These are phyloP conservation scores for Penicillium lividum DNA, from an alignment of 495 filamentous ascomycete species.

Conservation along the genomic window DNA sequence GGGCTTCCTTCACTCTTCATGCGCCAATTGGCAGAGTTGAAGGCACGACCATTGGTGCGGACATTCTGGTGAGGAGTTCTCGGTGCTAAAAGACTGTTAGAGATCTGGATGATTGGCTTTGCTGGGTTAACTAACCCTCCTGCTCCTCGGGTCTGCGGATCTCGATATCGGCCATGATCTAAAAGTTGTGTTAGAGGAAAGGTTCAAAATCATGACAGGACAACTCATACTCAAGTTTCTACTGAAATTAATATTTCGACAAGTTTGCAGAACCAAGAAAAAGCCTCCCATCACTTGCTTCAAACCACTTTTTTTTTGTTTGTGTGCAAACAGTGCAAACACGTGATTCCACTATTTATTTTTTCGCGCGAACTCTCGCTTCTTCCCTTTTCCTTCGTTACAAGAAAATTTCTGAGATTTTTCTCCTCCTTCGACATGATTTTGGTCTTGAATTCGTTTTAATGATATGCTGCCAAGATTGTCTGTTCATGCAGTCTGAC, in stretches of 20 bases:
- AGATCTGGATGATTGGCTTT: neutral
- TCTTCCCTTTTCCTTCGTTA: conserved; percentile 3
- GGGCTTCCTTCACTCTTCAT: conserved; percentile 41
- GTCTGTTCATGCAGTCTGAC: no score
- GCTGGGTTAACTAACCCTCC: conserved; percentile 29
- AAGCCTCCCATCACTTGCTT: neutral
- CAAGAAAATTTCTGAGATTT: neutral
- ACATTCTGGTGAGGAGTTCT: conserved; percentile 42
- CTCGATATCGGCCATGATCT: conserved; percentile 39
- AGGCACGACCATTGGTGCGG: conserved; percentile 45
- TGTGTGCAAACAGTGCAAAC: conserved; percentile 38
- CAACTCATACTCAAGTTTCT: neutral
- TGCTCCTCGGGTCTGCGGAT: conserved; percentile 37
- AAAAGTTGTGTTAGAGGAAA: neutral
- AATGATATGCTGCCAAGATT: neutral
- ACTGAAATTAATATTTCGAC: neutral
- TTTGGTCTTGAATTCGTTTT: neutral
- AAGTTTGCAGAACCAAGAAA: conserved; percentile 1
- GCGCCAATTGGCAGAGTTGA: conserved; percentile 51
- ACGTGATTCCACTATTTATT: conserved; percentile 19
- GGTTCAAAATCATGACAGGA: neutral
- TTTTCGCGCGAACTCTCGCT: conserved; percentile 13
- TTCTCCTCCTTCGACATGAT: neutral
- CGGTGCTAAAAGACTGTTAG: conserved; percentile 33
- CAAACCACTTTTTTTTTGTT: conserved; percentile 28